Base-by-base conservation (phyloP, 257 asterid species). In the Forsythia viridissima region DNA sequence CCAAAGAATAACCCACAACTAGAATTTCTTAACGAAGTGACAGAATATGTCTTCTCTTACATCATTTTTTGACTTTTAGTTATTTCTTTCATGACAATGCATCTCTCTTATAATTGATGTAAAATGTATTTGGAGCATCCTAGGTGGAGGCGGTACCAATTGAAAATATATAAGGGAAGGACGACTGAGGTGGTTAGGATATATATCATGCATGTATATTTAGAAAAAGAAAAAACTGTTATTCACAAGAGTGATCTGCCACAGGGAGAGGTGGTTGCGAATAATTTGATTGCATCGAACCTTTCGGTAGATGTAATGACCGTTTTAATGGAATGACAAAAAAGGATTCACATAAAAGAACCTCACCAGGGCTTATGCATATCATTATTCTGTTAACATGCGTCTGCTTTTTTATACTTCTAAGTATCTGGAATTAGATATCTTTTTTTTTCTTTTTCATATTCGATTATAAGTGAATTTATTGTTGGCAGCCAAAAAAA, bases 401-500 rank as follows among this genome's bases (percentile, higher is more conserved):
- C 18, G 8, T 70, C 46, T 70, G 8, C 30, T 40, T 44, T 0
- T 70, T 40, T 4, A 44, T 30, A 30, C 34, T 30, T 30, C 36
- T 55, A 24, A 24, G 24, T 18, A 55, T 13, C 57, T 13, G 57
- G n/a, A 48, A 48, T 13, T 48, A 48, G 2, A 15, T 48, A 30
- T 30, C 2, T 30, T 30, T 30, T 30, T 30, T 30, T 30, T 30
- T 30, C 34, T 30, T 30, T 30, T 30, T 30, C 34, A 30, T 30
- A 8, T 63, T 11, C 1, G 18, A 21, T 74, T n/a, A 69, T 72
- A 40, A 80, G 46, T 30, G 42, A 63, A 52, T 40, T 20, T 78
- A 68, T 3, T 80, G 30, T 36, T 82, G 76, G 48, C 97, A 96
- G 99, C 97, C 97, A 18, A 96, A 90, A 91, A 93, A 96, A 82